phyloP scores from a whole-genome alignment of 2,329 filamentous ascomycete species.

The Apiospora aurea region DNA sequence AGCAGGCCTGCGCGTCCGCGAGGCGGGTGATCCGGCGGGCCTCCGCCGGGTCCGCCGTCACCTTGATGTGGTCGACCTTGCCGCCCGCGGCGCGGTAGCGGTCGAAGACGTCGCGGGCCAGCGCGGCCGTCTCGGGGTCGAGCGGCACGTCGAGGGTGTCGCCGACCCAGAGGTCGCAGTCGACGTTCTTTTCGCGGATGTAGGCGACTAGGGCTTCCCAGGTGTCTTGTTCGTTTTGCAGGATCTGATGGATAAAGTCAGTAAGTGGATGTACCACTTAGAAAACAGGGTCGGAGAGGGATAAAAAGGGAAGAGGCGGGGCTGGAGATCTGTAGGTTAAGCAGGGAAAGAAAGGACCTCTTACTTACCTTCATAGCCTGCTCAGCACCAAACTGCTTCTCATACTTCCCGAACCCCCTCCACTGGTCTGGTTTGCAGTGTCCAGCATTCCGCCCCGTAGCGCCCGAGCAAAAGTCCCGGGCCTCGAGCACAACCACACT shows the following conservation, averaged over 20 bases:
- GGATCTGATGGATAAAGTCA: background rate
- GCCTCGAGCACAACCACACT: conserved; percentile 32
- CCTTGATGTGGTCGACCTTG: conserved; percentile 30
- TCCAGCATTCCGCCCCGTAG: conserved; percentile 29
- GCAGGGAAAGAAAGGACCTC: background rate
- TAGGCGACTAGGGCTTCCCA: conserved; percentile 30
- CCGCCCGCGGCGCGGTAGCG: conserved; percentile 29
- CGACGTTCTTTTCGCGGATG: conserved; percentile 29
- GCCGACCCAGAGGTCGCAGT: conserved; percentile 34
- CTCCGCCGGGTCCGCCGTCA: conserved; percentile 30
- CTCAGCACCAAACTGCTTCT: conserved; percentile 21
- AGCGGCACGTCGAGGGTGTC: conserved; percentile 33
- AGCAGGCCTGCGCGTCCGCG: conserved; percentile 29
- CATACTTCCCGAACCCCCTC: conserved; percentile 26
- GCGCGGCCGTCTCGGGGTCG: conserved; percentile 27
- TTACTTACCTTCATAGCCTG: conserved; percentile 25
- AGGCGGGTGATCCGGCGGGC: conserved; percentile 28
- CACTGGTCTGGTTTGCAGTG: conserved; percentile 30
- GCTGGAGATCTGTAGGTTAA: background rate
- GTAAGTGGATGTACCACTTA: background rate
- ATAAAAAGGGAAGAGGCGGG: background rate
- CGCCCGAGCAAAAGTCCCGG: conserved; percentile 31
- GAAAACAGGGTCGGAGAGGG: background rate
- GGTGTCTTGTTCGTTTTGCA: conserved; percentile 30
- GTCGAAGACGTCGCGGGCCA: conserved; percentile 22